Base-by-base conservation (phyloP, 1,284 basidiomycete genomes). In the Grifola frondosa region DNA sequence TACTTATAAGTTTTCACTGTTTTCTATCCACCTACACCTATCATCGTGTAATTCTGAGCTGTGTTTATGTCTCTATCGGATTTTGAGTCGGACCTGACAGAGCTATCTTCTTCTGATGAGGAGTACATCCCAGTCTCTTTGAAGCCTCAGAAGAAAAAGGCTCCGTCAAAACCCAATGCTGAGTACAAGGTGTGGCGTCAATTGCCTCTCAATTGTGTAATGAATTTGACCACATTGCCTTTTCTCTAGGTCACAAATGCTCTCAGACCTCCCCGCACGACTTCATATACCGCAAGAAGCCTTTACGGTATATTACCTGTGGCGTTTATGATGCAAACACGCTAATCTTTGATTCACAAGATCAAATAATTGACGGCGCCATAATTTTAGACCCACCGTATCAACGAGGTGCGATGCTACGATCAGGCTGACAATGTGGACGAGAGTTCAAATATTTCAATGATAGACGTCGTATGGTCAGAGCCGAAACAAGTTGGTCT, bases 391-490 rank as follows among this genome's bases (percentile, higher is more conserved):
- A 78, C 53, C 77, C 77, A 0, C 75, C 74, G 34, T 78, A 78
- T 56, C 75, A 78, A 48, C 63, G 77, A 58, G 76, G 77, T 73
- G 39, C 46, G 62, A 39, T 21, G 17, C 12, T 26, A 9, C 37
- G 30, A n/a, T n/a, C n/a, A n/a, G n/a, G n/a, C n/a, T n/a, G n/a
- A n/a, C n/a, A 10, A 13, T 15, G 28, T n/a, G 36, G 23, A 39
- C 30, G 25, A 4, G 30, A 11, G 21, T 31, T 6, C 9, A n/a
- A 11, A n/a, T 33, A 17, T 17, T 36, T 17, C 17, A 9, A 30
- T 10, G 23, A 17, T 38, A 78, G 77, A 74, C 44, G 61, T 80
- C 12, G 77, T 79, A 6, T 79, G 85, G 86, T 66, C 78, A 1
- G 69, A 71, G 38, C 37, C 42, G 3, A 67, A 67, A 41, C 67